Evolutionary conservation across 305 asterid genomes (phyloP).

Genomic region (Fraxinus nigra): DNA sequence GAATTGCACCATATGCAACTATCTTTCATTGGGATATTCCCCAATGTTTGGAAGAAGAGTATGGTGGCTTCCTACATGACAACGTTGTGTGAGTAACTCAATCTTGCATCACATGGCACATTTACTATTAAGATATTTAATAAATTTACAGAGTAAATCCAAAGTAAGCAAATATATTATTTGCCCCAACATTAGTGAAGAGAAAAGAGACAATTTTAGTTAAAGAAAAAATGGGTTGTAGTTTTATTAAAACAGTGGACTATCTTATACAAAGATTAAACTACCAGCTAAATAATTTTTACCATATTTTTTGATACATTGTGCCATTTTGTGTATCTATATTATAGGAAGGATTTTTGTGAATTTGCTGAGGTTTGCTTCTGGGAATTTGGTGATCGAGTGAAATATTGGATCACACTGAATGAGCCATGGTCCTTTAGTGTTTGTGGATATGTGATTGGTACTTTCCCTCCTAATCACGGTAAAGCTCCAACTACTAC

Average conservation of each 20-base stretch:
- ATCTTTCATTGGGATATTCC: slow-evolving; percentile 46
- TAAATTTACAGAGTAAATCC: too few relatives aligned
- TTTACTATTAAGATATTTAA: too few relatives aligned
- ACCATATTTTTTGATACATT: background rate
- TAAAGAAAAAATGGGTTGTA: background rate
- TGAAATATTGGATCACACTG: slow-evolving; percentile 51
- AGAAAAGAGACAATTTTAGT: too few relatives aligned
- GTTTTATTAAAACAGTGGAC: too few relatives aligned
- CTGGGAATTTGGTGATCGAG: slow-evolving; percentile 54
- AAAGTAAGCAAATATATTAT: too few relatives aligned
- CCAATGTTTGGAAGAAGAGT: slow-evolving; percentile 31
- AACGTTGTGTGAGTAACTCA: slow-evolving; percentile 29
- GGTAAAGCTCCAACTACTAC: slow-evolving; percentile 30
- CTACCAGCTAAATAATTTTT: background rate
- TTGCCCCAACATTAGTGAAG: background rate
- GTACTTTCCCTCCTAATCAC: slow-evolving; percentile 39
- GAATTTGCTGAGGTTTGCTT: slow-evolving; percentile 48
- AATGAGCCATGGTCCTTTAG: slow-evolving; percentile 53
- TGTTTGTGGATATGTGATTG: slow-evolving; percentile 38
- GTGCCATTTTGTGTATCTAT: background rate
- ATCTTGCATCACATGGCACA: background rate
- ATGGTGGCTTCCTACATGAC: slow-evolving; percentile 32
- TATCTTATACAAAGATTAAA: background rate
- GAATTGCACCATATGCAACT: slow-evolving; percentile 34
- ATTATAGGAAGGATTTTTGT: slow-evolving; percentile 28